Evolutionary conservation across 768 basidiomycete genomes (phyloP).

Genomic region (Collybia sordida): DNA sequence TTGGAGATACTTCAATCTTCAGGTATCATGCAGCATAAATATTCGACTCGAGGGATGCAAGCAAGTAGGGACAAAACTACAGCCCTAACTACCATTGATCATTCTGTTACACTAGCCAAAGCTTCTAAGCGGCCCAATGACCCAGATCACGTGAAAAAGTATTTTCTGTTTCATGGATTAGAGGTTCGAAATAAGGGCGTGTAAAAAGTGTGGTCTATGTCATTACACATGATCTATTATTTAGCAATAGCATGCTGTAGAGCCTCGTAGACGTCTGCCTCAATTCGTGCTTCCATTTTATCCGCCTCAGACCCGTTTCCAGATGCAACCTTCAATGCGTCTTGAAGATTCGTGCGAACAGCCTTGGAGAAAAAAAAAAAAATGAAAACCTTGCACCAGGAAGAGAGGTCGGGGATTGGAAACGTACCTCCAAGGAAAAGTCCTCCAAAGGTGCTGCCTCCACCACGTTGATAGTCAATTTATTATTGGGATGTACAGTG

Average conservation of each 20-base stretch:
- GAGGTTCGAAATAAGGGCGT: no score
- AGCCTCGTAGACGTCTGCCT: constrained; percentile 95
- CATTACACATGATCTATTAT: constrained; percentile 9
- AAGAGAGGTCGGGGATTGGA: background rate
- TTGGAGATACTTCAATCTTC: no score
- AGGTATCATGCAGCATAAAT: no score
- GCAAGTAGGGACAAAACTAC: no score
- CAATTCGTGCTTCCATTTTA: constrained; percentile 90
- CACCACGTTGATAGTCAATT: constrained; percentile 93
- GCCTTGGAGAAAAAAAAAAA: constrained; percentile 49
- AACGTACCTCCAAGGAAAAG: constrained; percentile 84
- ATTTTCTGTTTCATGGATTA: no score
- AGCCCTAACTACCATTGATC: no score
- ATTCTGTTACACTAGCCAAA: no score
- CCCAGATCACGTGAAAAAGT: no score
- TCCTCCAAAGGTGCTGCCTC: constrained; percentile 92
- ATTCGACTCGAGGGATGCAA: no score
- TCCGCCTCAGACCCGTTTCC: constrained; percentile 91
- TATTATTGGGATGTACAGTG: constrained; percentile 96
- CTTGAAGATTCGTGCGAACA: constrained; percentile 84
- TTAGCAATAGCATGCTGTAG: constrained; percentile 78
- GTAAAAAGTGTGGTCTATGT: background rate
- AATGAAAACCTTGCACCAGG: background rate
- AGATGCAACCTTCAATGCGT: constrained; percentile 77
- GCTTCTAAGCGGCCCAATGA: no score